phyloP scores from a whole-genome alignment of 257 asterid genomes.

The Osmanthus fragrans region DNA sequence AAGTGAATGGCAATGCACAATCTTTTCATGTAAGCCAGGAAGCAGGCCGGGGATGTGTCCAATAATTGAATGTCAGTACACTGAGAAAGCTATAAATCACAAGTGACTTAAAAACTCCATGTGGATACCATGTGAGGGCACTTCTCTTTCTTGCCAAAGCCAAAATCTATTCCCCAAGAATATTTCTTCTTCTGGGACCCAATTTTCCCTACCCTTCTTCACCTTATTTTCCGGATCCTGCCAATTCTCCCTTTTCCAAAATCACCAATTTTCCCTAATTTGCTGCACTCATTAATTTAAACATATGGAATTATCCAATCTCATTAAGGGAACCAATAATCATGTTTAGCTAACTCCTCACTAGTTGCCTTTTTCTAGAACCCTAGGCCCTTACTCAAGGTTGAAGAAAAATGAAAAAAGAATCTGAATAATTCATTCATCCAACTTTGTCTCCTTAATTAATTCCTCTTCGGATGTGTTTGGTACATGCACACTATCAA shows the following conservation, averaged over 20 bases:
- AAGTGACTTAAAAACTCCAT: slow-evolving; percentile 42
- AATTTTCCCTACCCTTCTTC: slow-evolving; percentile 24
- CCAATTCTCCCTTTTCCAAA: slow-evolving; percentile 22
- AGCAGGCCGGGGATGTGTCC: slow-evolving; percentile 9
- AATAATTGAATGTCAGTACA: slow-evolving; percentile 21
- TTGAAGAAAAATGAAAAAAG: too few species aligned
- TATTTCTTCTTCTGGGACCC: slow-evolving; percentile 40
- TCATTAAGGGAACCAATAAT: background rate
- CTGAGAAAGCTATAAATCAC: slow-evolving; percentile 37
- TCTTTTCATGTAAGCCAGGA: slow-evolving; percentile 18
- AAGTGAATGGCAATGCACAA: background rate
- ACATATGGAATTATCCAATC: background rate
- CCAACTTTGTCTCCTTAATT: background rate
- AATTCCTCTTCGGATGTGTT: background rate
- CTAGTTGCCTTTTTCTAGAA: background rate
- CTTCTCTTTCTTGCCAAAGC: slow-evolving; percentile 39
- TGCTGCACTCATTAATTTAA: background rate
- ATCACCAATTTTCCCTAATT: background rate
- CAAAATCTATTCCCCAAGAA: slow-evolving; percentile 43
- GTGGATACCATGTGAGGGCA: slow-evolving; percentile 69
- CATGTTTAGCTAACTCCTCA: background rate
- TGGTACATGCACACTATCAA: too few species aligned
- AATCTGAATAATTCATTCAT: background rate
- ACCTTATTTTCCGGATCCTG: slow-evolving; percentile 50
- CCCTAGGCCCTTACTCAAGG: too few species aligned